Percentiles rank a stretch among this genome's conserved stretches.
These are phyloP conservation scores for Mycosphaerella sp. DNA, from an alignment of 2,329 filamentous ascomycete genomes.

Conservation along the genomic window DNA sequence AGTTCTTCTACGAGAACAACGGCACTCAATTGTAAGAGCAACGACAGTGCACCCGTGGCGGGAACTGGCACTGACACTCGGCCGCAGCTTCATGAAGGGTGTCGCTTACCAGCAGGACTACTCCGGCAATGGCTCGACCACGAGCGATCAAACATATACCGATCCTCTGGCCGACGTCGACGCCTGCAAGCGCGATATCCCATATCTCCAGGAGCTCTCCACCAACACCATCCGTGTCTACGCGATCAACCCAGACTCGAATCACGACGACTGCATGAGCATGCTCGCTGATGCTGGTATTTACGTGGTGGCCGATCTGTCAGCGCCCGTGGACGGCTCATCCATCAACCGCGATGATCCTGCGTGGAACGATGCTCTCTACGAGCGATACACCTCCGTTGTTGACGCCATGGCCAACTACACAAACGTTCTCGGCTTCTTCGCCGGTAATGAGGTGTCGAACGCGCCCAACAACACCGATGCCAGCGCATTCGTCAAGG, in stretches of 20 bases:
- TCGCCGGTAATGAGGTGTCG: conserved; percentile 95
- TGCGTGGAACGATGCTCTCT: conserved; percentile 72
- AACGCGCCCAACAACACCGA: conserved; percentile 83
- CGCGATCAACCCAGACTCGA: conserved; percentile 70
- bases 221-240: conserved; percentile 97
- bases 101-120: conserved; percentile 87
- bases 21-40: conserved; percentile 61
- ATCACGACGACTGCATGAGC: conserved; percentile 82
- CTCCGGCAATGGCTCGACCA: conserved; percentile 38
- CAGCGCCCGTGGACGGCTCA: conserved; percentile 56
- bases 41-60: not conserved
- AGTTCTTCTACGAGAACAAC: conserved; percentile 85
- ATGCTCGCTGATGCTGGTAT: conserved; percentile 78
- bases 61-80: conserved; percentile 2
- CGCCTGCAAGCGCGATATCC: conserved; percentile 77
- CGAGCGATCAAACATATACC: conserved; percentile 54
- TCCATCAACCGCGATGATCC: conserved; percentile 83
- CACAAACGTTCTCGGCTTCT: conserved; percentile 92
- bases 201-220: conserved; percentile 66
- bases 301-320: conserved; percentile 89
- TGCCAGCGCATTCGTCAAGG: conserved; percentile 93
- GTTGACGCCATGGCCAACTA: conserved; percentile 76
- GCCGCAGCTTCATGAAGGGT: conserved; percentile 72
- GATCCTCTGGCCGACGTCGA: conserved; percentile 73
- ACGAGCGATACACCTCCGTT: conserved; percentile 73